Conservation (phyloP, 768 basidiomycete species). For the Leccinum truebloodii region DNA sequence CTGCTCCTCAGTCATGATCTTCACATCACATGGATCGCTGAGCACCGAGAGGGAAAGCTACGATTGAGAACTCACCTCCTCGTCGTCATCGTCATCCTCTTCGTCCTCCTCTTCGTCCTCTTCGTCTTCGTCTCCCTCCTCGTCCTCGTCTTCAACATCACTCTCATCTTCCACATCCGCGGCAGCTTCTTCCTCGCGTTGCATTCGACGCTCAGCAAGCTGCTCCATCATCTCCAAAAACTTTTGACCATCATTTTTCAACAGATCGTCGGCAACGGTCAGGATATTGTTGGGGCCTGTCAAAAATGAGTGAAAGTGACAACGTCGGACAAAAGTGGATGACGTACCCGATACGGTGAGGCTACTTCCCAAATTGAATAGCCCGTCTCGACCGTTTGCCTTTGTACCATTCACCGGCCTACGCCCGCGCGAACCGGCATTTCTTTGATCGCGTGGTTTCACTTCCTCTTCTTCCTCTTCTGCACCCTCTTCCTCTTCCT, state of each 20-base stretch:
- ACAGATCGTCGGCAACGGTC: conserved; percentile 96
- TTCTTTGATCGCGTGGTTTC: conserved; percentile 42
- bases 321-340: conserved; percentile 4
- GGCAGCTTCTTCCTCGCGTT: conserved; percentile 75
- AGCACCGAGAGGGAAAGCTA: conserved; percentile 10
- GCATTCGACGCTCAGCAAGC: conserved; percentile 91
- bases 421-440: conserved; percentile 37
- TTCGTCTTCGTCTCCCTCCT: conserved; percentile 58
- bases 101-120: conserved; percentile 70
- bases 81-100: conserved; percentile 48
- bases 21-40: conserved; percentile 11
- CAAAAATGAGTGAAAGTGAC: conserved; percentile 22
- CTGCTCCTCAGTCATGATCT: conserved; percentile 92
- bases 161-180: conserved; percentile 64
- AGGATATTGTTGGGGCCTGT: conserved; percentile 89
- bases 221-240: conserved; percentile 99
- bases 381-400: conserved; percentile 56
- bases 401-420: conserved; percentile 46
- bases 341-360: conserved; percentile 79
- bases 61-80: conserved; percentile 39
- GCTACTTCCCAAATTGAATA: conserved; percentile 79
- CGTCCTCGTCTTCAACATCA: conserved; percentile 60
- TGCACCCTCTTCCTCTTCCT: conserved; percentile 68
- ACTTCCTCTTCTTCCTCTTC: conserved; percentile 59
- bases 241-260: conserved; percentile 98